phyloP scores from a whole-genome alignment of 352 stramenopile genomes.

The Globisporangium alternatum region DNA sequence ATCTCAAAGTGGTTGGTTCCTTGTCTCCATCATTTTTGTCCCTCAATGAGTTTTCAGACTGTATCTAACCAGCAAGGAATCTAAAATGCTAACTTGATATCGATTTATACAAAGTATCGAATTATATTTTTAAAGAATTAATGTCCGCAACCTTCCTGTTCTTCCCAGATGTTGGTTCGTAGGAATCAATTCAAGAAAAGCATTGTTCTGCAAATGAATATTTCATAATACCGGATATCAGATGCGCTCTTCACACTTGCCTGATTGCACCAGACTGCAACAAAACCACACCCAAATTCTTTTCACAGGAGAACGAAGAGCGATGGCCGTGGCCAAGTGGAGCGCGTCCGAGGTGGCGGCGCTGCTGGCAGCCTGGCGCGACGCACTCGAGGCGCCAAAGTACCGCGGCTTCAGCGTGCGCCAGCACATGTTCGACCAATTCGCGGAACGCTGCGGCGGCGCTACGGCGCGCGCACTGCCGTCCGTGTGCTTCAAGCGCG shows the following conservation, averaged over 20 bases:
- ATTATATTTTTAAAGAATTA: too few species aligned
- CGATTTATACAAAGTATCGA: too few species aligned
- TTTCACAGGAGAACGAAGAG: neutral
- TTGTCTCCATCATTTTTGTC: too few species aligned
- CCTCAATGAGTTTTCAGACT: too few species aligned
- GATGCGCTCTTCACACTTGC: too few species aligned
- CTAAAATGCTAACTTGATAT: too few species aligned
- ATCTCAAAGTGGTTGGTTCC: too few species aligned
- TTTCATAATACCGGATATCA: neutral
- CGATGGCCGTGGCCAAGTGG: neutral
- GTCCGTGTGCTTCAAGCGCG: slow-evolving; percentile 3
- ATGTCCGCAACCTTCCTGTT: too few species aligned
- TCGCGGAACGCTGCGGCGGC: slow-evolving; percentile 6
- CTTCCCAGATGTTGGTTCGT: too few species aligned
- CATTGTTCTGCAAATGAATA: neutral
- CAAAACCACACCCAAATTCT: neutral
- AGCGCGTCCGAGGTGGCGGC: slow-evolving; percentile 1
- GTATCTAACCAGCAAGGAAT: too few species aligned
- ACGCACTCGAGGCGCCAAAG: slow-evolving; percentile 5
- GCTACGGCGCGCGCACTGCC: neutral
- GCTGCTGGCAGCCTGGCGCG: slow-evolving; percentile 9
- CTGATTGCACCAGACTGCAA: neutral
- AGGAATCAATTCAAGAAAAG: too few species aligned
- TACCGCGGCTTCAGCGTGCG: neutral
- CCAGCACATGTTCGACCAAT: slow-evolving; percentile 9